These are phyloP conservation scores for Hawksworthiomyces lignivorus DNA, from an alignment of 2,329 filamentous ascomycete species.

Conservation along the genomic window DNA sequence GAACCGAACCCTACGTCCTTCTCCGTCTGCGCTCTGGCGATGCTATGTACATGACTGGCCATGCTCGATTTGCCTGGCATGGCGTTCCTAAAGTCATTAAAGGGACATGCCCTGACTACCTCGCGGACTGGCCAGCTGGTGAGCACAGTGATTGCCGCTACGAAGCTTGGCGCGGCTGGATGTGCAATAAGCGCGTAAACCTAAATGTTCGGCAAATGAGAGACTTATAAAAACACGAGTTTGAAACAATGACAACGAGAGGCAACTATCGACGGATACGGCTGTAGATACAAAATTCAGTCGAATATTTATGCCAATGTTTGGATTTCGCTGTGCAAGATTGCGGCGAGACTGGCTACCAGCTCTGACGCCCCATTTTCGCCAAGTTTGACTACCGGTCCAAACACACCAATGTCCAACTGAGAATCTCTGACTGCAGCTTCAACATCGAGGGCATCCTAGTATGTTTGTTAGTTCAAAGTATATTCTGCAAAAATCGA, in stretches of 20 bases:
- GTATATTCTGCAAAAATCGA: slow-evolving; percentile 3
- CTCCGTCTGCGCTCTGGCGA: slow-evolving; percentile 76
- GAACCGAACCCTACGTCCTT: slow-evolving; percentile 42
- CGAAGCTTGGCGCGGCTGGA: slow-evolving; percentile 75
- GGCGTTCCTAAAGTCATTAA: slow-evolving; percentile 81
- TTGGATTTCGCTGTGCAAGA: no score
- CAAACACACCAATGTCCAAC: slow-evolving; percentile 18
- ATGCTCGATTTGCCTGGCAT: slow-evolving; percentile 87
- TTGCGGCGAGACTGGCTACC: neutral
- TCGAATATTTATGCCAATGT: no score
- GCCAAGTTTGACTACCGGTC: slow-evolving; percentile 7
- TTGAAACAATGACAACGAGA: neutral
- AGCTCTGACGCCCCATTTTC: neutral
- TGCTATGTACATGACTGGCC: slow-evolving; percentile 79
- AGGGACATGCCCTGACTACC: slow-evolving; percentile 67
- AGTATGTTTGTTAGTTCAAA: neutral
- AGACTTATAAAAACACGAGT: slow-evolving; percentile 27
- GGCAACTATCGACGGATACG: no score
- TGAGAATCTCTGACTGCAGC: slow-evolving; percentile 10
- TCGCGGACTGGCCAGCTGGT: slow-evolving; percentile 64
- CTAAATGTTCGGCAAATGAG: slow-evolving; percentile 88
- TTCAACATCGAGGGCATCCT: slow-evolving; percentile 18
- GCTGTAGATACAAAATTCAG: no score
- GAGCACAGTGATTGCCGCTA: slow-evolving; percentile 38
- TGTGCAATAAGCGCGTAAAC: slow-evolving; percentile 81